Base-by-base conservation (phyloP, 768 basidiomycete species). In the Lactarius indigo region DNA sequence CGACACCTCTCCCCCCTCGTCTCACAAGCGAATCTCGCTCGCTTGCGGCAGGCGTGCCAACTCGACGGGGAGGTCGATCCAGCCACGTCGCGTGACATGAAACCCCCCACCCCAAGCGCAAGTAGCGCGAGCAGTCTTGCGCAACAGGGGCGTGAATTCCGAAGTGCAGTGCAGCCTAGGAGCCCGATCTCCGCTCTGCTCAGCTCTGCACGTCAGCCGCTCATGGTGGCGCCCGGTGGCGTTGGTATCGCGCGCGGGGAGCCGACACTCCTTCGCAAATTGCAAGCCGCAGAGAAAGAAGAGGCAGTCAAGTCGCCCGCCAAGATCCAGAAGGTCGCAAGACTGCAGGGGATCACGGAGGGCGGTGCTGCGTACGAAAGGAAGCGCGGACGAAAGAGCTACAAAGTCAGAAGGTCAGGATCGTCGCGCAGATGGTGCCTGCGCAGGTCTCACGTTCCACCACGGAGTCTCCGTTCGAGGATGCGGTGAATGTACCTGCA, bases 81-180 rank as follows among this genome's bases (percentile, higher is more conserved):
- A 26, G 77, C 69, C 17, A 64, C 72, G 5, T 52, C 73, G 1
- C 72, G 74, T 26, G 71, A 68, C 59, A 65, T 69, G 17, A 64
- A 65, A 50, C 61, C 42, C 12, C 59, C 65, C 20, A 52, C 64
- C 26, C 31, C 62, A 10, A 64, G 57, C 57, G 71, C 69, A 52
- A 82, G 80, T 73, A 83, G 79, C 57, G 79, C 82, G 63, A 84
- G 83, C 18, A 84, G 82, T 55, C 87, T 90, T 64, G 88, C 89
- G 1, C 84, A 93, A 72, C 92, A 94, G 74, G 97, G 98, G 84
- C 89, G 90, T 75, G 97, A 98, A 76, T 98, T 98, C 88, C 90
- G 91, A 79, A 89, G 90, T 73, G 97, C 95, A 1, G 92, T 98
- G 1, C 93, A 95, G 74, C 96, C 96, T 7, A 94, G 92, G 52